phyloP scores from a whole-genome alignment of 2,329 filamentous ascomycete species.

The Colletotrichum liaoningense region DNA sequence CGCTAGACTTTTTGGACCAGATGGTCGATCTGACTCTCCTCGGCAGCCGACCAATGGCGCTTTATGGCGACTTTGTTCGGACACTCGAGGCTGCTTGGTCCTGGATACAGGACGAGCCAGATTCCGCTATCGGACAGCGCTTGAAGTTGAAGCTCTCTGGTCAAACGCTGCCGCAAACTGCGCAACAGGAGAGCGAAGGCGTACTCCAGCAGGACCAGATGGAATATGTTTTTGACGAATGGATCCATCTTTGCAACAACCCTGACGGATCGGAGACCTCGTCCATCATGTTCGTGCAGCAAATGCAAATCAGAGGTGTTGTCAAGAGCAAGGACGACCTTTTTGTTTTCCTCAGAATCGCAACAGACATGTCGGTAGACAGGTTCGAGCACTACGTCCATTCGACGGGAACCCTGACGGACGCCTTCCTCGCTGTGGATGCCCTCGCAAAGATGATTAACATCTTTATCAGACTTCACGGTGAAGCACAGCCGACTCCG shows the following conservation, averaged over 20 bases:
- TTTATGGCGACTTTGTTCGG: constrained; percentile 87
- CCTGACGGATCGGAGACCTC: constrained; percentile 80
- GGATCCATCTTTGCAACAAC: constrained; percentile 85
- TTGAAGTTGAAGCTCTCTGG: constrained; percentile 73
- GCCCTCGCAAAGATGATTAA: constrained; percentile 85
- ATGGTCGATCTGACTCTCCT: constrained; percentile 84
- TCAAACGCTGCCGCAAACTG: constrained; percentile 62
- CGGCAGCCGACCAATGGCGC: constrained; percentile 79
- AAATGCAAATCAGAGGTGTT: constrained; percentile 80
- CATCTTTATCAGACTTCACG: constrained; percentile 79
- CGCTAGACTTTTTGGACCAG: constrained; percentile 82
- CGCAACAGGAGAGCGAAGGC: background rate
- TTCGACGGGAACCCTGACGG: constrained; percentile 67
- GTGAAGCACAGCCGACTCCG: constrained; percentile 67
- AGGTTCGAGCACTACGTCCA: constrained; percentile 80
- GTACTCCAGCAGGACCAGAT: constrained; percentile 78
- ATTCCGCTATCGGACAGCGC: constrained; percentile 72
- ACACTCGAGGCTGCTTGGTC: constrained; percentile 84
- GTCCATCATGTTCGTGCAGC: constrained; percentile 81
- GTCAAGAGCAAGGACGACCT: constrained; percentile 82
- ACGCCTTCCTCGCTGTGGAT: constrained; percentile 75
- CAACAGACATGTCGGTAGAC: constrained; percentile 82
- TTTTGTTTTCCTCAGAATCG: constrained; percentile 81
- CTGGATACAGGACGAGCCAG: constrained; percentile 82
- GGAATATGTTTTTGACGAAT: constrained; percentile 96